phyloP scores from a whole-genome alignment of 1,284 basidiomycete species.

The Xerocomus amazonicus region DNA sequence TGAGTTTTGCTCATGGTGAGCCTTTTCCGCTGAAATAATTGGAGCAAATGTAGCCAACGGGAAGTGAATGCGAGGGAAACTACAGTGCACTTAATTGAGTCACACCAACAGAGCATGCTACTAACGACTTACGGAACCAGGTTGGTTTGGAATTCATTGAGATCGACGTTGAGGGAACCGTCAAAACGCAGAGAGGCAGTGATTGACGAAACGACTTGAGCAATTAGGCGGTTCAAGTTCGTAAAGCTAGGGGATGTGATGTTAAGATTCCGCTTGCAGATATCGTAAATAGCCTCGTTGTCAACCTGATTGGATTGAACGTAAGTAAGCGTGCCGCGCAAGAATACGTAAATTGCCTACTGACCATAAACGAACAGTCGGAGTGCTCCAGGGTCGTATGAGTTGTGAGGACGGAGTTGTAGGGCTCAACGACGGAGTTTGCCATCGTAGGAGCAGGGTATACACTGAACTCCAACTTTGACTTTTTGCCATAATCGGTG shows the following conservation, averaged over 20 bases:
- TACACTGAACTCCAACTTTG: conserved; percentile 98
- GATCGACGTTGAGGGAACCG: conserved; percentile 87
- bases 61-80: conserved; percentile 84
- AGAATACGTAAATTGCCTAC: conserved; percentile 17
- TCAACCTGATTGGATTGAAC: conserved; percentile 56
- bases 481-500: conserved; percentile 99
- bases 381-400: conserved; percentile 99
- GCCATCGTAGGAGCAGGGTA: conserved; percentile 95
- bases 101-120: conserved; percentile 3
- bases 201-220: conserved; percentile 88
- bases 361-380: conserved; percentile 97
- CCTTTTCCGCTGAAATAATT: conserved; percentile 77
- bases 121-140: conserved; percentile 60
- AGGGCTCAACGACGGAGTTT: conserved; percentile 98
- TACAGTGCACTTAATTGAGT: conserved; percentile 33
- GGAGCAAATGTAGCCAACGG: conserved; percentile 89
- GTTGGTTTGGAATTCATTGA: conserved; percentile 94
- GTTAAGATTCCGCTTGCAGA: conserved; percentile 86
- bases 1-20: conserved; percentile 90
- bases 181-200: conserved; percentile 70
- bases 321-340: conserved; percentile 1
- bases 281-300: conserved; percentile 95
- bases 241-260: conserved; percentile 80
- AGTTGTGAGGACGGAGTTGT: conserved; percentile 98
- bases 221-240: conserved; percentile 87